Evolutionary conservation across 352 stramenopile genomes (phyloP).

Genomic region (Plasmopara viticola): DNA sequence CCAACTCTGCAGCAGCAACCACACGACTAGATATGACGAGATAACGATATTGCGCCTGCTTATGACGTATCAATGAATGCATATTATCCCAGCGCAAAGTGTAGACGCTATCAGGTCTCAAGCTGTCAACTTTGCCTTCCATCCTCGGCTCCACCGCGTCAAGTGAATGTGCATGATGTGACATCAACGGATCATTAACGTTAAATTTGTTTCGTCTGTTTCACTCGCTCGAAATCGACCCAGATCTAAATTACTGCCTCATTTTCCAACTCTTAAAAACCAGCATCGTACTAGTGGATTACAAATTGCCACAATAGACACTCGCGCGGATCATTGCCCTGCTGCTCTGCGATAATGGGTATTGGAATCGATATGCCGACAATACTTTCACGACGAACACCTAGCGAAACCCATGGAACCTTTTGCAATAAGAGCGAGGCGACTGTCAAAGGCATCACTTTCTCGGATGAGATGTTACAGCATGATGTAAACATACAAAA

Average conservation of each 20-base stretch:
- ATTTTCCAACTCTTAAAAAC: constrained; percentile 54
- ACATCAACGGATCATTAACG: too few species aligned
- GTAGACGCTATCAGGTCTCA: too few species aligned
- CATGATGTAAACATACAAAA: too few species aligned
- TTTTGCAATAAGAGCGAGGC: constrained; percentile 50
- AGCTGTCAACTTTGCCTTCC: constrained; percentile 24
- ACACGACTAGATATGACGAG: constrained; percentile 33
- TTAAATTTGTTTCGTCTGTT: not conserved
- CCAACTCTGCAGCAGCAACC: too few species aligned
- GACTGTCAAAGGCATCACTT: constrained; percentile 19
- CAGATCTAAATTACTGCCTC: constrained; percentile 24
- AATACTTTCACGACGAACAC: constrained; percentile 44
- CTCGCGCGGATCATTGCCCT: constrained; percentile 16
- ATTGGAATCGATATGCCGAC: constrained; percentile 40
- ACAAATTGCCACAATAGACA: constrained; percentile 59
- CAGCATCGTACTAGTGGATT: constrained; percentile 52
- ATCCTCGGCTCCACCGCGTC: too few species aligned
- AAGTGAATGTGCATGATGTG: too few species aligned
- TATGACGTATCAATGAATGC: too few species aligned
- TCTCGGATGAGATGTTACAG: too few species aligned
- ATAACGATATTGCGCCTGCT: constrained; percentile 52
- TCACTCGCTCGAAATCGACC: constrained; percentile 32
- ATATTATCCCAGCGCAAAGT: too few species aligned
- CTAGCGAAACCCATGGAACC: constrained; percentile 40
- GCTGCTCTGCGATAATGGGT: constrained; percentile 6